Percentiles rank a stretch among this genome's conserved stretches.
Evolutionary conservation across 73 alveolate genomes (phyloP).

Genomic region (Urostyla sp.): DNA sequence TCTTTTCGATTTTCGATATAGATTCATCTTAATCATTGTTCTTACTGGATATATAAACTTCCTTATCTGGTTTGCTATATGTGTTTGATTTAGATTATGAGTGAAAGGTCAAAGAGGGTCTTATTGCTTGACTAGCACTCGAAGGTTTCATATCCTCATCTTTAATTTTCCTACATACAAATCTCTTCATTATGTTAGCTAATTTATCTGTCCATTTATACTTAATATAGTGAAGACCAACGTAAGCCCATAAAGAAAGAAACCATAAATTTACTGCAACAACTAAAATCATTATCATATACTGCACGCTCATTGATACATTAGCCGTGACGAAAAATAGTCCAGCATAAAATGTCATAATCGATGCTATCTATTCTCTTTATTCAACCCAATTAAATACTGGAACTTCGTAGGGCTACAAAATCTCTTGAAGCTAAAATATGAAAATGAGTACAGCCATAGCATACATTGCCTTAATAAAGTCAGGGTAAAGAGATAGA

Average conservation of each 20-base stretch:
- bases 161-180: conserved; percentile 17
- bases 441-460: conserved; percentile 31
- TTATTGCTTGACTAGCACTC: not conserved
- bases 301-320: conserved; percentile 24
- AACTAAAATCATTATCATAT: conserved; percentile 19
- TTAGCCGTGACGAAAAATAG: conserved; percentile 41
- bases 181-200: conserved; percentile 12
- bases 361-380: conserved; percentile 30
- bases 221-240: conserved; percentile 1
- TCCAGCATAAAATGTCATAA: conserved; percentile 49
- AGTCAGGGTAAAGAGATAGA: conserved; percentile 30
- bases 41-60: too few relatives aligned
- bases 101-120: too few relatives aligned
- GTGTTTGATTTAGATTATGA: too few relatives aligned
- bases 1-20: too few relatives aligned
- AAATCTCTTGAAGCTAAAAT: conserved; percentile 26
- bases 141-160: not conserved
- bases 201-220: conserved; percentile 19
- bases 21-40: too few relatives aligned
- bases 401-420: conserved; percentile 58
- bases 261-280: conserved; percentile 39
- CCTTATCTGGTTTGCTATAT: too few relatives aligned
- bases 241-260: conserved; percentile 26
- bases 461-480: conserved; percentile 37
- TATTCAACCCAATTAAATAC: conserved; percentile 41